Evolutionary conservation across 345 rosid genomes (phyloP), one percentile per base, ranked within the genome.

Genomic region (Salix purpurea): DNA sequence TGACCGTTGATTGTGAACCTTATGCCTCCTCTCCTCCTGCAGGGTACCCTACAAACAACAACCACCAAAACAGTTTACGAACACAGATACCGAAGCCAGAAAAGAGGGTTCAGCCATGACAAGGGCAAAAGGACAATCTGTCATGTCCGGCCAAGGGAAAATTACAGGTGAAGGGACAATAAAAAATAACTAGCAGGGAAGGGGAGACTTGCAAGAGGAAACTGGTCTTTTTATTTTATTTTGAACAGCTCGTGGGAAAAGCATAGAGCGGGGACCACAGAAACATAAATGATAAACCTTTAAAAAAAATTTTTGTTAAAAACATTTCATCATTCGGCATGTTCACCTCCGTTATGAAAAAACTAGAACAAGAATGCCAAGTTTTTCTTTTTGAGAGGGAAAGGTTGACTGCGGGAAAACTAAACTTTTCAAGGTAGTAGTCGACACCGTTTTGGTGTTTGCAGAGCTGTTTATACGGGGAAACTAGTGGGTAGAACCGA

Each of bases 1-100:
- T 79, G 82, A 0, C 82, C 82, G 7, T 79, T 79, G 60, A 79
- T 70, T 52, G 82, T 79, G 72, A 79, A 79, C 34, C 82, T 65
- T 39, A 79, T 75, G 44, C 82, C 82, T 54, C 82, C 82, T 40
- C 69, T 79, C 26, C 71, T 79, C 44, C 75, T 70, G 56, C 82
- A 79, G 34, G 75, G 60, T 6, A 79, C 82, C 82, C 82, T 79
- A 74, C 74, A 67, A 44, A 61, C 61, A 79, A 10, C 54, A 64
- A 12, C 28, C 30, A 14, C n/a, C 21, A 26, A 70, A 6, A 11
- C 64, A n/a, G 0, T 58, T 58, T 10, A 58, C 11, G 4, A 23
- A 18, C 44, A 40, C 44, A 0, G 4, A 7, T 18, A 52, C 23
- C n/a, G 6, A 18, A 52, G 58, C 58, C 58, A 19, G 58, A 52